phyloP scores from a whole-genome alignment of 2,329 filamentous ascomycete species.

The Fusarium armeniacum region DNA sequence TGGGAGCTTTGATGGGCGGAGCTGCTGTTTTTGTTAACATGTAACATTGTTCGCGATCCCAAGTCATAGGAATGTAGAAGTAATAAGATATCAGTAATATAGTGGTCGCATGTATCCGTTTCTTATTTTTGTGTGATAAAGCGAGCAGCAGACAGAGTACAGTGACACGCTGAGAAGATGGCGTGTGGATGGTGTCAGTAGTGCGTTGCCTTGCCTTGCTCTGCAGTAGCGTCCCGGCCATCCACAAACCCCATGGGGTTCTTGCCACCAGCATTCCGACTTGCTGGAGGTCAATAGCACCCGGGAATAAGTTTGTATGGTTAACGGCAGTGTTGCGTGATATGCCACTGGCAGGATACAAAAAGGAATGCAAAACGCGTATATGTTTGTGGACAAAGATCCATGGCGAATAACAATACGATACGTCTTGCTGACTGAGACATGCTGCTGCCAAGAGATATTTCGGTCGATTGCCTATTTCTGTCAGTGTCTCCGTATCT shows the following conservation, averaged over 20 bases:
- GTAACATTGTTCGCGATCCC: not conserved
- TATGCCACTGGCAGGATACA: too few relatives aligned
- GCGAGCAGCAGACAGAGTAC: not conserved
- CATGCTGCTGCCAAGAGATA: not conserved
- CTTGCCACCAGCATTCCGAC: not conserved
- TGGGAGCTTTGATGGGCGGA: not conserved
- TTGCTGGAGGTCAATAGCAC: not conserved
- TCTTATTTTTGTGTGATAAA: not conserved
- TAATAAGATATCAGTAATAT: not conserved
- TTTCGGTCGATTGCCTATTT: not conserved
- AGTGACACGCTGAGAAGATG: not conserved
- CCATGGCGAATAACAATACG: too few relatives aligned
- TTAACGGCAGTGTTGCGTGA: too few relatives aligned
- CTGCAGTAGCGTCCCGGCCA: not conserved
- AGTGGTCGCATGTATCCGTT: not conserved
- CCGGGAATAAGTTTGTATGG: too few relatives aligned
- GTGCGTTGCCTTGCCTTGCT: not conserved
- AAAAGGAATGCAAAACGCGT: too few relatives aligned
- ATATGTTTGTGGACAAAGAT: too few relatives aligned
- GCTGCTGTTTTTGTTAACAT: not conserved
- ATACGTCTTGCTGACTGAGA: not conserved
- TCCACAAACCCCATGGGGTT: not conserved
- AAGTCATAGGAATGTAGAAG: not conserved
- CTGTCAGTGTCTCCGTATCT: not conserved
- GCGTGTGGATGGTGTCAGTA: not conserved